Evolutionary conservation across 2,329 filamentous ascomycete species (phyloP), one percentile per base, ranked within the genome.

Genomic region (Diplocarpon mali): DNA sequence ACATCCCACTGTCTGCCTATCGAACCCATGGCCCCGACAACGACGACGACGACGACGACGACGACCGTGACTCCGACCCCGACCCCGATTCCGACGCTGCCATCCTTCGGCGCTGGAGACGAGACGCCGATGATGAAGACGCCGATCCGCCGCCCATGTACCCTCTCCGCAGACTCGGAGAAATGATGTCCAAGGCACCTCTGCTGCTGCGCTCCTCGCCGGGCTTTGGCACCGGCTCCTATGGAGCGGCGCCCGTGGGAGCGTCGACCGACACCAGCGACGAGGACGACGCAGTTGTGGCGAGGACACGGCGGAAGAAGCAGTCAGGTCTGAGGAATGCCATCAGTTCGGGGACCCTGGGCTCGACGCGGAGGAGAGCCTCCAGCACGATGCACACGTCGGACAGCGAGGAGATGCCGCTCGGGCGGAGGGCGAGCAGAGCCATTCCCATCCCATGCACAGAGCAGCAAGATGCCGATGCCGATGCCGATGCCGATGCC

Each of bases 121-220:
- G 39, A 37, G 48, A 55, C 40, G 44, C 49, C 35, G 47, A 55
- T 42, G 46, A 55, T 47, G 47, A 42, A 20, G 28, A 37, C 35
- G 35, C 38, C 16, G 38, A 42, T 10, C 40, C 20, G 24, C 31
- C 46, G 5, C 36, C 37, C 32, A 46, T 52, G 49, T 54, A 47
- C n/a, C 48, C 50, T 7, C 42, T 58, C 12, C 50, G 47, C 37
- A 48, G 40, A 42, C 38, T 59, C 37, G 20, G 45, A 30, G 53
- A 41, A 47, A 49, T 60, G 20, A 68, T 68, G 66, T 68, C 66
- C 40, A 67, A 66, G 59, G 65, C 70, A 50, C 75, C 75, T 47
- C 69, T 80, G 46, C 65, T 81, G 43, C 63, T 77, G 60, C 72
- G 74, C 48, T 75, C 75, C 40, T 75, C 75, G 52, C 75, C 76